Evolutionary conservation across 1,139 yeast genomes (phyloP), one percentile per base, ranked within the genome.

Genomic region (Suhomyces bolitotheri): DNA sequence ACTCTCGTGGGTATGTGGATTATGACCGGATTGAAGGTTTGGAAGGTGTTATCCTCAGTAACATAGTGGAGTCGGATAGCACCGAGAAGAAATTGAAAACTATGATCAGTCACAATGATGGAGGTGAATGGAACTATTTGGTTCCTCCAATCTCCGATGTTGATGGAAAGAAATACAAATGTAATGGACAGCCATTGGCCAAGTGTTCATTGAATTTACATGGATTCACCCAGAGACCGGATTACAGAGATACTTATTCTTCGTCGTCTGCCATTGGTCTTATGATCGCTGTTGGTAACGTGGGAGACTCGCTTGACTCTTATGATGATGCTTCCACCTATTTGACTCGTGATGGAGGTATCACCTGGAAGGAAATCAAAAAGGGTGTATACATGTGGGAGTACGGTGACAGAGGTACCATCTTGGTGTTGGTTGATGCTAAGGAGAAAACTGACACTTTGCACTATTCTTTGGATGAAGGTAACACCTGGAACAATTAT

Each of bases 351-450:
- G 97, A 94, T 62, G 98, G 95, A 3, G 99, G 99, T 29, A 62
- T 80, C 4, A 74, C 90, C 2, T 92, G 98, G 98, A 77, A 60
- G 38, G 95, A 88, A 58, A 65, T 89, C 17, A 72, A 64, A 35
- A 76, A 82, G 44, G 95, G 95, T 1, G 74, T 78, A 0, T 75
- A 76, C 51, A 84, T 84, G 78, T 94, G 97, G 97, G 97, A 90
- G 58, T 92, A 72, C 59, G 98, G 97, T 41, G 98, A 94, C 56
- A 83, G 89, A 47, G 98, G 99, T 6, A 80, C 96, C 1, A 74
- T 94, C 27, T 64, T 92, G 40, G 88, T 85, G 1, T 60, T 90
- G 33, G 92, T 84, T 4, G 70, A 78, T 33, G 77, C 77, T 15
- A 64, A 58, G 7, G 77, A 74, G 4, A 64, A 67, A 19, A 82